phyloP scores from a whole-genome alignment of 345 rosid genomes.

The Hibiscus mutabilis region DNA sequence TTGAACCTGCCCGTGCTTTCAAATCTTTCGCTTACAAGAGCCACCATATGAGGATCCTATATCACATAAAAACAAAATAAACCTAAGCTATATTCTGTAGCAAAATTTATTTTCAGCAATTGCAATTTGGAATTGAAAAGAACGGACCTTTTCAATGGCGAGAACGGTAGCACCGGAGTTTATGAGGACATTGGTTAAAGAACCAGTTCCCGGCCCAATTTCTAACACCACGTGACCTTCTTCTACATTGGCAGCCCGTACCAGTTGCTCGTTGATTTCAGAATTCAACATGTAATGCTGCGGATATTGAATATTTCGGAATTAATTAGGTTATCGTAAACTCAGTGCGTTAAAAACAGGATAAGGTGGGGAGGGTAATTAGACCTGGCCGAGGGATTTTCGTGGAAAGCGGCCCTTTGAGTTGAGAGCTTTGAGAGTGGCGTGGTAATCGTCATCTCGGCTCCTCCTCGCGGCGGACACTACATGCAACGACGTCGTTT shows the following conservation, averaged over 20 bases:
- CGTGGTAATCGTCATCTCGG: constrained; percentile 68
- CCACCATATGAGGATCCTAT: constrained; percentile 88
- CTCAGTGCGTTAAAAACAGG: background rate
- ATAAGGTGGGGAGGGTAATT: background rate
- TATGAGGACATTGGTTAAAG: constrained; percentile 71
- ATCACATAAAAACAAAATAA: background rate
- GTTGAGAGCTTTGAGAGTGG: constrained; percentile 79
- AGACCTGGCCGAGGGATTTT: constrained; percentile 92
- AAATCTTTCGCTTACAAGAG: constrained; percentile 62
- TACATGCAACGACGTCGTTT: constrained; percentile 4
- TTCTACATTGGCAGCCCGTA: constrained; percentile 42
- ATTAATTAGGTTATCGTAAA: background rate
- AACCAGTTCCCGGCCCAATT: constrained; percentile 96
- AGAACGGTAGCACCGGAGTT: constrained; percentile 63
- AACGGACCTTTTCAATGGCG: constrained; percentile 65
- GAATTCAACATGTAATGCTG: constrained; percentile 95
- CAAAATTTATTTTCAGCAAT: background rate
- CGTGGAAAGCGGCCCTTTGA: constrained; percentile 78
- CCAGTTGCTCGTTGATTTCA: constrained; percentile 65
- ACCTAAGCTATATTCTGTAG: background rate
- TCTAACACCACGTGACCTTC: constrained; percentile 83
- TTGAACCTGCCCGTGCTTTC: constrained; percentile 39
- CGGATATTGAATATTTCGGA: constrained; percentile 12
- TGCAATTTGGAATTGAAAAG: background rate
- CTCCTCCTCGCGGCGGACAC: constrained; percentile 36